These are phyloP conservation scores for Piper longum DNA, from an alignment of 164 flowering plant genomes.

Conservation along the genomic window DNA sequence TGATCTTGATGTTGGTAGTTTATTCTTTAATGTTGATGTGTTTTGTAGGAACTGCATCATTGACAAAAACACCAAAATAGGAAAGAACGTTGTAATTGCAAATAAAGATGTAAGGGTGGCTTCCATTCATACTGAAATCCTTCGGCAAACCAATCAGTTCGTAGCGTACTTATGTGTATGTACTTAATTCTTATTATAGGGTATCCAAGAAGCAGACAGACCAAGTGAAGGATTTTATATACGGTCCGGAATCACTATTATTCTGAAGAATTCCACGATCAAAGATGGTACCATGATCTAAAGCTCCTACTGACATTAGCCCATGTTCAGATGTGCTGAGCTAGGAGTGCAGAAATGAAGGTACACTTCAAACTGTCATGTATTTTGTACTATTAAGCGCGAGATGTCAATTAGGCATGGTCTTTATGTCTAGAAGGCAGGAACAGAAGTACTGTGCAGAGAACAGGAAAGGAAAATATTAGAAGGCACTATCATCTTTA, in stretches of 20 bases:
- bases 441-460: background rate
- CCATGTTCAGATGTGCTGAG: too few species aligned
- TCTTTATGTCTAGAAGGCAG: too few species aligned
- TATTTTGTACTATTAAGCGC: too few species aligned
- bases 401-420: background rate
- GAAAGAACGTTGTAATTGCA: slow-evolving; percentile 55
- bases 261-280: slow-evolving; percentile 63
- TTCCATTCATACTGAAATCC: background rate
- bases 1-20: background rate
- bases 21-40: too few species aligned
- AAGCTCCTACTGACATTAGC: background rate
- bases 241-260: slow-evolving; percentile 61
- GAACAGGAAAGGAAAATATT: background rate
- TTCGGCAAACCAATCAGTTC: background rate
- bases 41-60: slow-evolving; percentile 62
- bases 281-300: slow-evolving; percentile 47
- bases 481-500: background rate
- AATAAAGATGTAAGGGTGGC: slow-evolving; percentile 57
- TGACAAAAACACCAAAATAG: slow-evolving; percentile 83
- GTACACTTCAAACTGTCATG: too few species aligned
- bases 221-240: slow-evolving; percentile 71
- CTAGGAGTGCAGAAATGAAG: too few species aligned
- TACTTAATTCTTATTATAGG: slow-evolving; percentile 17
- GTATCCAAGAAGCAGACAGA: slow-evolving; percentile 65
- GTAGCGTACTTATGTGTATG: background rate